These are phyloP conservation scores for Ceriops decandra DNA, from an alignment of 345 rosid genomes.

Conservation along the genomic window DNA sequence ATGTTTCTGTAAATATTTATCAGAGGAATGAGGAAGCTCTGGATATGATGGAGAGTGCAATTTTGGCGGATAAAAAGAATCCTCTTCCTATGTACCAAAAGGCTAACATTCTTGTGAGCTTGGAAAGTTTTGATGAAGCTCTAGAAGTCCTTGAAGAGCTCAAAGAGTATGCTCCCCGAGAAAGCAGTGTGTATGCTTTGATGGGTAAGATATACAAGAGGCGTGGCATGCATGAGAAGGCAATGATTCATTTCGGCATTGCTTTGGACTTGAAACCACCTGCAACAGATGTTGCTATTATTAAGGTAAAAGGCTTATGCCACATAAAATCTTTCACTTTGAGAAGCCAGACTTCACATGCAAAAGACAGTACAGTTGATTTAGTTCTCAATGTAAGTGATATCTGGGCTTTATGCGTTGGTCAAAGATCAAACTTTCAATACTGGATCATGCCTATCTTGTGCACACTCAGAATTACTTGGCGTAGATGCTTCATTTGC, in stretches of 20 bases:
- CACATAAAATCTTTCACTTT: slow-evolving; percentile 4
- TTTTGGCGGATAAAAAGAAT: slow-evolving; percentile 82
- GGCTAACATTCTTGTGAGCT: slow-evolving; percentile 74
- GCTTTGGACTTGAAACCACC: slow-evolving; percentile 98
- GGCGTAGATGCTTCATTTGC: neutral
- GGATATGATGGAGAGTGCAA: slow-evolving; percentile 87
- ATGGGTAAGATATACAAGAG: slow-evolving; percentile 91
- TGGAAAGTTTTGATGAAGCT: slow-evolving; percentile 84
- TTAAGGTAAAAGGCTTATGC: slow-evolving; percentile 55
- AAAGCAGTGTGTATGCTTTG: slow-evolving; percentile 88
- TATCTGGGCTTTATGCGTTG: neutral
- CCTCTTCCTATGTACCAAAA: slow-evolving; percentile 99
- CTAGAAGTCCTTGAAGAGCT: slow-evolving; percentile 87
- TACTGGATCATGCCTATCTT: neutral
- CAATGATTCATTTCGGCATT: slow-evolving; percentile 89
- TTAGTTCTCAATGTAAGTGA: neutral
- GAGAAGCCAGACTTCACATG: neutral
- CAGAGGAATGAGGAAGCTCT: slow-evolving; percentile 91
- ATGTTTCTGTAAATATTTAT: slow-evolving; percentile 9
- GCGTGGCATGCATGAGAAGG: slow-evolving; percentile 69
- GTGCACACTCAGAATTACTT: neutral
- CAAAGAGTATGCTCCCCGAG: slow-evolving; percentile 87
- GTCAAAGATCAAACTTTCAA: neutral
- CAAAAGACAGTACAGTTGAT: neutral
- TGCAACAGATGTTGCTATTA: slow-evolving; percentile 81